A percentile compares a stretch with the other conserved stretches of the same genome.
Conservation (phyloP, 208 protist genomes). For the Pavlovales sp. region DNA sequence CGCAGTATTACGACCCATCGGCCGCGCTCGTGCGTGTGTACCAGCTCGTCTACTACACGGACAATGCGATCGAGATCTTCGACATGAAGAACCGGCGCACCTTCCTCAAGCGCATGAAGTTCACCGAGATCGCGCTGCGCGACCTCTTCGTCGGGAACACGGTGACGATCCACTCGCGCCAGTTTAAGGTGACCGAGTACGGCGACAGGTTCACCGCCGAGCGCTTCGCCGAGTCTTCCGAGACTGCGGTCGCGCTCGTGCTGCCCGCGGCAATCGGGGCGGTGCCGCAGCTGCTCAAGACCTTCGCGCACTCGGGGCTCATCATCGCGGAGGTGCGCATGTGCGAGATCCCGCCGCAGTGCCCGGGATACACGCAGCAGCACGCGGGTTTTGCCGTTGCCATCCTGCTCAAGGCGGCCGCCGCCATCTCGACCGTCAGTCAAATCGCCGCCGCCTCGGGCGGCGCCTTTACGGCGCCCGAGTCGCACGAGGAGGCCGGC, state of each 20-base stretch:
- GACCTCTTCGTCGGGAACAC: slow-evolving; percentile 83
- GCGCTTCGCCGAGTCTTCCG: slow-evolving; percentile 23
- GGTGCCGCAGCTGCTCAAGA: not conserved
- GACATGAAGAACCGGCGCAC: slow-evolving; percentile 79
- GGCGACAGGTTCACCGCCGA: slow-evolving; percentile 74
- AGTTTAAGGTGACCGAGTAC: slow-evolving; percentile 81
- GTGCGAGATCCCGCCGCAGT: not conserved
- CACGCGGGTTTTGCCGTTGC: not conserved
- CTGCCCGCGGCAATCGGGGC: not conserved
- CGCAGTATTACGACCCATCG: slow-evolving; percentile 52
- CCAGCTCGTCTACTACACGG: slow-evolving; percentile 79
- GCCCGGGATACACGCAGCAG: too few relatives aligned
- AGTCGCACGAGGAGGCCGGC: not conserved
- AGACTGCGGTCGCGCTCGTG: not conserved
- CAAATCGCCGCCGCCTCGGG: not conserved
- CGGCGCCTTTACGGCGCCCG: not conserved
- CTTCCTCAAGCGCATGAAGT: slow-evolving; percentile 79
- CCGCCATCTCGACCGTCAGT: not conserved
- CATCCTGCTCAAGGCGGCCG: not conserved
- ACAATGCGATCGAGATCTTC: slow-evolving; percentile 86
- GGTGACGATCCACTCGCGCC: slow-evolving; percentile 81
- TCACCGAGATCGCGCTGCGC: slow-evolving; percentile 70
- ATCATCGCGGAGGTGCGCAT: slow-evolving; percentile 2
- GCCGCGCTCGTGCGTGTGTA: slow-evolving; percentile 78
- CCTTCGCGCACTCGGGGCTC: not conserved